Base-by-base conservation (phyloP, 176 grass and related monocot genomes). In the Eragrostis nindensis region DNA sequence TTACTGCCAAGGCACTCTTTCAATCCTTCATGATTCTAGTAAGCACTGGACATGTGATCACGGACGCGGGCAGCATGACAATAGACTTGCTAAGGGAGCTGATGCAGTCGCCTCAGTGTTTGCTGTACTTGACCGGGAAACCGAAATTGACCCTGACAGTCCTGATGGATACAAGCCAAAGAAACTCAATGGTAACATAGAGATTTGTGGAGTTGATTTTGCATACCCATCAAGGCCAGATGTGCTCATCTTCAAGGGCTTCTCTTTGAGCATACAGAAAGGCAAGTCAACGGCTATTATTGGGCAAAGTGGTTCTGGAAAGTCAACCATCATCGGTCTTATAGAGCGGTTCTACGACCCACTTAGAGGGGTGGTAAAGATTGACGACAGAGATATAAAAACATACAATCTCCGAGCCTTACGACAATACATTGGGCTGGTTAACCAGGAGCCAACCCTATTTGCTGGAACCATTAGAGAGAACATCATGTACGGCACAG, bases 341-440 rank as follows among this genome's bases (percentile, higher is more conserved):
- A 92, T 98, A 54, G 95, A 98, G 79, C 69, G 92, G 54, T 98
- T 98, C 84, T 98, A 98, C 5, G 92, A 98, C 54, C 95, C 95
- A 7, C 74, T 93, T 25, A 87, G 86, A 63, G 95, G 95, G 6
- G 73, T 68, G 0, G 72, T 98, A 2, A 95, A 62, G 72, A 91
- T 98, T 11, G 95, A 95, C 71, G 86, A 90, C 16, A 85, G 47
- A 46, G 84, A 93, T 52, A 86, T 98, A 40, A 91, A 81, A 81
- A 81, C 71, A 22, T 98, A 98, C 77, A 89, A 95, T 73, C 85
- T 95, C 50, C 55, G 86, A 48, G 77, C 84, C 45, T 36, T 98
- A 70, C 73, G 95, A 5, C 80, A 10, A 19, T 90, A 95, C 72
- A 89, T 98, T 55, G 95, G 92, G 3, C 64, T 98, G 53, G 95